Evolutionary conservation across 345 rosid genomes (phyloP), one percentile per base, ranked within the genome.

Genomic region (Gossypium bickii): DNA sequence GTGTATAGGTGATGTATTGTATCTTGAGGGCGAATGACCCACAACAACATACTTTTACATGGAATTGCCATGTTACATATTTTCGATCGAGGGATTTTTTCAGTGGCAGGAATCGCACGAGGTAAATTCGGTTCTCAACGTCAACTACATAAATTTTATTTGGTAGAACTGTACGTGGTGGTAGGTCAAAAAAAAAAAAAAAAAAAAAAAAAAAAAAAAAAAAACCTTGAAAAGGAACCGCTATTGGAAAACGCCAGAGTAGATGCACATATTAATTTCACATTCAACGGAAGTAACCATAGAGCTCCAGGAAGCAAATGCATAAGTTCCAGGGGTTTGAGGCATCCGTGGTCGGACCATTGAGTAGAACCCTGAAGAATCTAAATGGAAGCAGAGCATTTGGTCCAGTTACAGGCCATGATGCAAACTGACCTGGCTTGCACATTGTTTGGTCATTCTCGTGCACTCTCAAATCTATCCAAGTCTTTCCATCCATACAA

Each of bases 291-390:
- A 90, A 88, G 86, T 78, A 91, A 77, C 98, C 99, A 27, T 95
- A 95, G 76, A 93, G 90, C 83, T 93, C 98, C 80, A 93, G 71
- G 87, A 85, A 90, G 87, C 99, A 93, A 70, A 95, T 88, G 89
- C 92, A 88, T 74, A 93, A 82, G 80, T 83, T 93, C 97, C 92
- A 90, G 1, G 89, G 91, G 68, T 89, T 88, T 2, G 97, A 80
- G 38, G 82, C 78, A 74, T 90, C 98, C 0, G 89, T 69, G 0
- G 97, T 93, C 12, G 89, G 93, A 60, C 90, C 97, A 6, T 89
- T 89, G 45, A 88, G 82, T 34, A 89, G 74, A 68, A 89, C 88
- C 78, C 93, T 87, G 80, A 95, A 93, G 85, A 82, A 89, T 77
- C 93, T 84, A 64, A 89, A 91, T 1, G 97, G 94, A 55, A 87